Evolutionary conservation across 2,329 filamentous ascomycete species (phyloP), one percentile per base, ranked within the genome.

Genomic region (Alternaria postmessia): DNA sequence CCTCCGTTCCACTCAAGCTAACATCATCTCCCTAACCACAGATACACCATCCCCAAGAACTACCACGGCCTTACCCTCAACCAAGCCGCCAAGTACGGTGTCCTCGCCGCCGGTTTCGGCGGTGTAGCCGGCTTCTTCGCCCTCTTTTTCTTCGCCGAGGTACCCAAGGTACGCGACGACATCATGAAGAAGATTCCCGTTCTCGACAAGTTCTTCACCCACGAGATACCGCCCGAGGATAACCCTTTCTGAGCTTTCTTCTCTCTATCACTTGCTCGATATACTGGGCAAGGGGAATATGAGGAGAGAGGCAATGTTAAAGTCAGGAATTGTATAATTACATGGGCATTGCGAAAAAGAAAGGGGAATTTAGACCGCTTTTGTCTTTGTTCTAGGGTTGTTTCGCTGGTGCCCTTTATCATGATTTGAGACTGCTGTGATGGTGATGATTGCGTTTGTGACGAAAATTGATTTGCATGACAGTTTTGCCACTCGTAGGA

Each of bases 71-170:
- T 85, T 69, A 84, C 79, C 62, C 57, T 78, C n/a, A 64, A 71
- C 58, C 70, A 74, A 54, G 75, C 78, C 48, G 67, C 78, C 54
- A 80, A 79, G 75, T 80, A 75, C 62, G 77, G 76, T 61, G 59
- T 59, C 54, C 81, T 87, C 51, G 84, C 82, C 44, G 83, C 78
- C 54, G 81, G 81, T 47, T 88, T 89, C 78, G 87, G 86, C 66
- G 84, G 82, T 63, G 81, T 83, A 47, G 82, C 84, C 42, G 87
- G 85, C 64, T 80, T 86, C 74, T 86, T 87, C 77, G 86, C 85
- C 38, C 75, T 89, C 68, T 89, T 87, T 81, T 87, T 89, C 83
- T 86, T 89, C 79, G 85, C 86, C 69, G 87, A 88, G 69, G 82
- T 89, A 26, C 87, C 87, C 61, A 84, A 83, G 72, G 86, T 90